Percentiles rank a stretch among this genome's conserved stretches.
Conservation (phyloP, 768 basidiomycete genomes). For the Lenzites betulinus region DNA sequence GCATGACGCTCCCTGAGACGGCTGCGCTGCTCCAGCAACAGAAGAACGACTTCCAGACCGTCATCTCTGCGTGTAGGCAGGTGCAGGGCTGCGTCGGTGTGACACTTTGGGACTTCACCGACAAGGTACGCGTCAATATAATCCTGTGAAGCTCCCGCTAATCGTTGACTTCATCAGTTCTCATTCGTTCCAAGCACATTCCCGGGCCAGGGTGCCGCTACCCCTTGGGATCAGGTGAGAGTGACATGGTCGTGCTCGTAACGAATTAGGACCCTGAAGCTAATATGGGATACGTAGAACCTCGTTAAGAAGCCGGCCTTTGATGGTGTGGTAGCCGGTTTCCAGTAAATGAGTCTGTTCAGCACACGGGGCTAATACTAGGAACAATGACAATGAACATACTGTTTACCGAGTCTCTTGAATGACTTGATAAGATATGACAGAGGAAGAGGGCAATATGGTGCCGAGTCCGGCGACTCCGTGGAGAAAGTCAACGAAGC, state of each 20-base stretch:
- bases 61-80: constrained; percentile 52
- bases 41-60: constrained; percentile 54
- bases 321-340: constrained; percentile 30
- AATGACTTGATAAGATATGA: no score
- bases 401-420: no score
- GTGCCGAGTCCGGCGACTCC: no score
- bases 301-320: constrained; percentile 29
- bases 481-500: no score
- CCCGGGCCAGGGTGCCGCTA: constrained; percentile 37
- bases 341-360: background rate
- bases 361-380: background rate
- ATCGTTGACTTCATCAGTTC: constrained; percentile 20
- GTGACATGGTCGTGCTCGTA: background rate
- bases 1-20: constrained; percentile 61
- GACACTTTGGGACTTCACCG: constrained; percentile 45
- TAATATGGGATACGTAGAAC: constrained; percentile 21
- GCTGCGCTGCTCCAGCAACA: constrained; percentile 54
- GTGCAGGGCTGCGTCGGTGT: constrained; percentile 38
- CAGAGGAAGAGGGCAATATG: no score
- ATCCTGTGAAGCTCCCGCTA: background rate
- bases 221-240: constrained; percentile 33
- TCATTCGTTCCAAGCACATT: constrained; percentile 37
- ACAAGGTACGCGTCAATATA: constrained; percentile 26
- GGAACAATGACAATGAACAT: no score
- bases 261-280: background rate